Evolutionary conservation across 1,284 basidiomycete species (phyloP).

Genomic region (Puccinia coronata): DNA sequence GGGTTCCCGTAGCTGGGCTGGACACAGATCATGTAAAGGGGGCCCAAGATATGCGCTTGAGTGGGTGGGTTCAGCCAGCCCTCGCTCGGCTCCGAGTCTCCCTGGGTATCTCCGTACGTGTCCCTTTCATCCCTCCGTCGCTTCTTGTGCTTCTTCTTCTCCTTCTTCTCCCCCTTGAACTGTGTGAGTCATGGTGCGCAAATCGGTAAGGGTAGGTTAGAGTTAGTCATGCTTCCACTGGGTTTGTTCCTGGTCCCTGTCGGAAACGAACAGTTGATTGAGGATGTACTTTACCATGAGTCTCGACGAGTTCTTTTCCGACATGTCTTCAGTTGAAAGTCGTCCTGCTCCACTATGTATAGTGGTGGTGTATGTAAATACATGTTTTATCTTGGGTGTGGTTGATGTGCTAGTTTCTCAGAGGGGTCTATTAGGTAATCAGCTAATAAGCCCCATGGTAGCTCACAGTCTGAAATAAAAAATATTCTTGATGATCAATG

Average conservation of each 20-base stretch:
- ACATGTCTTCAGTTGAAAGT: conserved; percentile 5
- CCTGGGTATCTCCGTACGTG: conserved; percentile 62
- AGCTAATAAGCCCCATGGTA: too few species aligned
- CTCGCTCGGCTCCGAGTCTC: conserved; percentile 57
- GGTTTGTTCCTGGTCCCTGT: not conserved
- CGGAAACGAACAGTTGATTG: not conserved
- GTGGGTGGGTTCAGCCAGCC: conserved; percentile 73
- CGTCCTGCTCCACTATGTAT: too few species aligned
- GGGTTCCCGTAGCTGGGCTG: conserved; percentile 69
- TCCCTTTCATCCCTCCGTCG: conserved; percentile 63
- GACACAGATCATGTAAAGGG: conserved; percentile 74
- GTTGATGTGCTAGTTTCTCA: not conserved
- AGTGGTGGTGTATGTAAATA: too few species aligned
- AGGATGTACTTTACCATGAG: conserved; percentile 35
- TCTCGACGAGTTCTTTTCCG: conserved; percentile 23
- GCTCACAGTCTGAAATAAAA: too few species aligned
- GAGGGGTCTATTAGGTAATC: conserved; percentile 5
- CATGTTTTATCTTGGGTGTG: too few species aligned
- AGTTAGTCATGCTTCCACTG: conserved; percentile 16
- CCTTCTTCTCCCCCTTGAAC: conserved; percentile 81
- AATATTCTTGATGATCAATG: too few species aligned
- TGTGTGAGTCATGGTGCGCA: conserved; percentile 57
- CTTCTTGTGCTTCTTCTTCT: conserved; percentile 72
- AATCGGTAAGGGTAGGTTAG: not conserved
- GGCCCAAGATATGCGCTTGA: conserved; percentile 73